A percentile compares a stretch with the other conserved stretches of the same genome.
phyloP scores from a whole-genome alignment of 345 rosid genomes.

The Limnanthes douglasii region DNA sequence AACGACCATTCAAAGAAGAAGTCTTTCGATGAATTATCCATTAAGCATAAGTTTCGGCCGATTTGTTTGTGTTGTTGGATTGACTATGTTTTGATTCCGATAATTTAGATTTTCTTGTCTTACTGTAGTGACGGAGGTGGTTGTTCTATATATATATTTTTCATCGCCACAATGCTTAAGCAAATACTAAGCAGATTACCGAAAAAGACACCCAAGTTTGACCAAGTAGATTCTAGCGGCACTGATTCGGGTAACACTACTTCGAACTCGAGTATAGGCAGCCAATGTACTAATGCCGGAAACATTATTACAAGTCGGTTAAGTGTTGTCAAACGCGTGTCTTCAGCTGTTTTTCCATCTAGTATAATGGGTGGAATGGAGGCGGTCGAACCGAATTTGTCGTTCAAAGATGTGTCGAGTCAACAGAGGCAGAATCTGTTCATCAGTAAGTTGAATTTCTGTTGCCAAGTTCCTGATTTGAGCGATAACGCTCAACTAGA shows the following conservation, averaged over 20 bases:
- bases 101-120: neutral
- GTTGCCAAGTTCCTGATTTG: constrained; percentile 39
- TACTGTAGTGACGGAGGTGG: neutral
- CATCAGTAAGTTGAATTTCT: constrained; percentile 53
- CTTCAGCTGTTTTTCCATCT: constrained; percentile 69
- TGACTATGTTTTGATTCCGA: too few species aligned
- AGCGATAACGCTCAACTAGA: constrained; percentile 31
- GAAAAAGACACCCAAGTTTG: constrained; percentile 37
- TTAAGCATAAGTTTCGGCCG: too few species aligned
- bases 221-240: constrained; percentile 24
- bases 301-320: constrained; percentile 41
- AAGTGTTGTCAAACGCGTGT: constrained; percentile 67
- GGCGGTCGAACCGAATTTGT: constrained; percentile 56
- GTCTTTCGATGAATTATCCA: too few species aligned
- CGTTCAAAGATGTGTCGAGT: constrained; percentile 63
- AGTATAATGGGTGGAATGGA: constrained; percentile 61
- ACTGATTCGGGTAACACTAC: constrained; percentile 22
- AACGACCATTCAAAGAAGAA: too few species aligned
- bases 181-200: constrained; percentile 75
- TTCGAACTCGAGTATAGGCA: constrained; percentile 22
- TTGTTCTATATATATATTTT: neutral
- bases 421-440: constrained; percentile 57
- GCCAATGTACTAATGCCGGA: constrained; percentile 42
- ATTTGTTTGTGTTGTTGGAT: too few species aligned
- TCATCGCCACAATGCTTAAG: constrained; percentile 37